A percentile compares a stretch with the other conserved stretches of the same genome.
Conservation (phyloP, 805 yeast genomes). For the Lachancea sp. region DNA sequence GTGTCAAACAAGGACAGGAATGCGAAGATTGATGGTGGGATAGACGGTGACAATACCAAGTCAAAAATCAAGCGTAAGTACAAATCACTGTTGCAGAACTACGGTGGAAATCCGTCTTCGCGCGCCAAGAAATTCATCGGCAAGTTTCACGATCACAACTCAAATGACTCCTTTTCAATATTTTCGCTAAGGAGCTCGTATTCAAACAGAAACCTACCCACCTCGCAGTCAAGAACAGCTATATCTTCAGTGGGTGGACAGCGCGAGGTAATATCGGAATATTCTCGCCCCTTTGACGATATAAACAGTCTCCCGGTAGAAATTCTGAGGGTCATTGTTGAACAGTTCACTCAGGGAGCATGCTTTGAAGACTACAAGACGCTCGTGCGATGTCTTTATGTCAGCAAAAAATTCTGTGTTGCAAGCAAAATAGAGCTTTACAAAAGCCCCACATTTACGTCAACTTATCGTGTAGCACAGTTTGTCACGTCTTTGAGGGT, state of each 20-base stretch:
- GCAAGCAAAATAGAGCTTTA: slow-evolving; percentile 53
- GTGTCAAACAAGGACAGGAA: slow-evolving; percentile 4
- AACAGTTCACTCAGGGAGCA: slow-evolving; percentile 12
- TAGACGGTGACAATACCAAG: slow-evolving; percentile 3
- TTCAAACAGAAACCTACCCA: slow-evolving; percentile 12
- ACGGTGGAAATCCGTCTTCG: slow-evolving; percentile 6
- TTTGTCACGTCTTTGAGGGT: slow-evolving; percentile 62
- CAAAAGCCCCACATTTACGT: slow-evolving; percentile 46
- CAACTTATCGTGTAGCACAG: slow-evolving; percentile 77
- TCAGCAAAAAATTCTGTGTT: slow-evolving; percentile 44
- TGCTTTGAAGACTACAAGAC: slow-evolving; percentile 33
- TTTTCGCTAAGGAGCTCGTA: slow-evolving; percentile 25
- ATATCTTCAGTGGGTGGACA: slow-evolving; percentile 9
- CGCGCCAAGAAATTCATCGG: slow-evolving; percentile 26
- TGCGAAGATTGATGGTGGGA: not conserved
- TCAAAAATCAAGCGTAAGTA: slow-evolving; percentile 7
- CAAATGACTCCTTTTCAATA: slow-evolving; percentile 27
- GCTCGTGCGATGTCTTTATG: slow-evolving; percentile 43
- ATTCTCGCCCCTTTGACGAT: slow-evolving; percentile 12
- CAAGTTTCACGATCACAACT: slow-evolving; percentile 29
- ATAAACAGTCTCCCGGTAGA: slow-evolving; percentile 33
- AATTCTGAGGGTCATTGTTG: slow-evolving; percentile 20
- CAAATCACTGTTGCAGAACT: slow-evolving; percentile 8
- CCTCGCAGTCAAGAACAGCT: slow-evolving; percentile 7
- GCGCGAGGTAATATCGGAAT: slow-evolving; percentile 5